These are phyloP conservation scores for Plasmodium gallinaceum DNA, from an alignment of 169 alveolate genomes.

Conservation along the genomic window DNA sequence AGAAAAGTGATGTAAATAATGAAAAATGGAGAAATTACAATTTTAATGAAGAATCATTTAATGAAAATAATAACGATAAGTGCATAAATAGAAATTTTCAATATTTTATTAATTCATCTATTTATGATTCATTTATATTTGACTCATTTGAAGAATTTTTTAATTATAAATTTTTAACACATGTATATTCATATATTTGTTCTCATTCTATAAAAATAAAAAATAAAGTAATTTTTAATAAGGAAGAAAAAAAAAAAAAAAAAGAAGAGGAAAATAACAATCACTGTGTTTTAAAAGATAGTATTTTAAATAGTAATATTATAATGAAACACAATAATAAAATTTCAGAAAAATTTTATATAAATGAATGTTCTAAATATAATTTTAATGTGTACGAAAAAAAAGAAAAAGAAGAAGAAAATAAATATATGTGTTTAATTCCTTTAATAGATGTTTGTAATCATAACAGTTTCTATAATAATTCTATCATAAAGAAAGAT, in stretches of 20 bases:
- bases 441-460: constrained; percentile 72
- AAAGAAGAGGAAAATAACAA: background rate
- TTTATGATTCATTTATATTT: constrained; percentile 16
- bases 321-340: constrained; percentile 21
- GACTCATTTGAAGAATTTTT: constrained; percentile 43
- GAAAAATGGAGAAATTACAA: background rate
- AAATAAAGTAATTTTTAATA: background rate
- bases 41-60: background rate
- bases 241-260: background rate
- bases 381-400: constrained; percentile 63
- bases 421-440: constrained; percentile 63
- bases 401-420: constrained; percentile 59
- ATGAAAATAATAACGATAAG: background rate
- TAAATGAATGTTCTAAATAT: constrained; percentile 45
- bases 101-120: background rate
- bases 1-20: background rate
- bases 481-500: constrained; percentile 44
- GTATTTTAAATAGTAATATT: constrained; percentile 45
- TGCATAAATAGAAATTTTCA: background rate
- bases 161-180: constrained; percentile 50
- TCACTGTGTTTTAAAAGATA: constrained; percentile 21
- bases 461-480: constrained; percentile 30
- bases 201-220: constrained; percentile 55
- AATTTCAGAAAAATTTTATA: constrained; percentile 1
- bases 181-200: constrained; percentile 52